A percentile compares a stretch with the other conserved stretches of the same genome.
Evolutionary conservation across 2,329 filamentous ascomycete species (phyloP).

Genomic region (Aspergillus pseudonomiae): DNA sequence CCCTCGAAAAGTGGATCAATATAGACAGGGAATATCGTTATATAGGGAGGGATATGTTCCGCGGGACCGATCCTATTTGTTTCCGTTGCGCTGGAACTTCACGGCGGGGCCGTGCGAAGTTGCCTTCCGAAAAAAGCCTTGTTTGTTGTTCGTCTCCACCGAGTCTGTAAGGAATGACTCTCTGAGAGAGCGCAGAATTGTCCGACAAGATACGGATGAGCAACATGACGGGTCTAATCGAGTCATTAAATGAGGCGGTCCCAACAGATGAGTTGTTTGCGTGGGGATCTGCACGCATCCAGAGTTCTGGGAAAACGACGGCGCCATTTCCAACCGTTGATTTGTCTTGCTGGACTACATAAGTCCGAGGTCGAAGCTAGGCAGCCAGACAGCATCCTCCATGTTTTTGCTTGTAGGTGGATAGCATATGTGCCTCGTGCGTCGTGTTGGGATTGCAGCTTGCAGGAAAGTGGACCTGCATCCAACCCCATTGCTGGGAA

Average conservation of each 20-base stretch:
- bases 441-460: background rate
- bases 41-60: background rate
- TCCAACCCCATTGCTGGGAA: background rate
- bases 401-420: background rate
- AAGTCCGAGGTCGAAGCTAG: background rate
- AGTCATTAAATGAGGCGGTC: background rate
- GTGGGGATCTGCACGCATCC: background rate
- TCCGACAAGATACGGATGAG: background rate
- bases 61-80: slow-evolving; percentile 9
- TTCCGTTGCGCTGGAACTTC: slow-evolving; percentile 7
- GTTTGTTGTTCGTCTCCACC: background rate
- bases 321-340: background rate
- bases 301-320: background rate
- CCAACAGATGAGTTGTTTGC: background rate
- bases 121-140: background rate
- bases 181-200: background rate
- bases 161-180: background rate
- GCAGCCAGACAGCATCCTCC: background rate
- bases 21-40: background rate
- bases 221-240: background rate
- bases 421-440: background rate
- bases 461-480: slow-evolving; percentile 3
- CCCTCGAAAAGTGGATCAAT: background rate
- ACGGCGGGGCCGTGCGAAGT: background rate
- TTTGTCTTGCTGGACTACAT: background rate